These are phyloP conservation scores for Ampelomyces quisqualis DNA, from an alignment of 2,329 filamentous ascomycete genomes.

Conservation along the genomic window DNA sequence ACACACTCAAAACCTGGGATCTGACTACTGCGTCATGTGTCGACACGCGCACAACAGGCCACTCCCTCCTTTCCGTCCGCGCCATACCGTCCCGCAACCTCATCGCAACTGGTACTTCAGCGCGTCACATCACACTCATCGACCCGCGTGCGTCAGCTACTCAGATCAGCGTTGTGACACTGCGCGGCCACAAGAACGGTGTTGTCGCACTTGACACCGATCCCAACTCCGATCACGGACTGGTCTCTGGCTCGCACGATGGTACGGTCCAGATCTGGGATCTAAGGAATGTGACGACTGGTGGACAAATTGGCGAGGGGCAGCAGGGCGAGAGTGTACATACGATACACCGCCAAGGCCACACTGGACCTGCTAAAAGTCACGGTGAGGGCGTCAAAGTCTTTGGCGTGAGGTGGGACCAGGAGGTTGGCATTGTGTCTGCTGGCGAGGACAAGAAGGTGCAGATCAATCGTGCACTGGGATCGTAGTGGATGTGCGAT, in stretches of 20 bases:
- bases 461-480: slow-evolving; percentile 68
- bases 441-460: slow-evolving; percentile 91
- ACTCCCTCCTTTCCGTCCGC: slow-evolving; percentile 77
- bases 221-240: slow-evolving; percentile 71
- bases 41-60: slow-evolving; percentile 77
- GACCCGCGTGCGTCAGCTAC: slow-evolving; percentile 80
- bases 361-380: slow-evolving; percentile 54
- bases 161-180: slow-evolving; percentile 81
- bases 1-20: slow-evolving; percentile 88
- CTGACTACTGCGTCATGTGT: slow-evolving; percentile 77
- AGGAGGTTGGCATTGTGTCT: slow-evolving; percentile 82
- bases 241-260: slow-evolving; percentile 88
- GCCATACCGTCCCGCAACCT: slow-evolving; percentile 67
- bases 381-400: slow-evolving; percentile 87
- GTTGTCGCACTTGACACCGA: slow-evolving; percentile 61
- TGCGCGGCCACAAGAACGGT: slow-evolving; percentile 81
- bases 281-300: slow-evolving; percentile 67
- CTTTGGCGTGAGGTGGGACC: slow-evolving; percentile 84
- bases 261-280: slow-evolving; percentile 95
- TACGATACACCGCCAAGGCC: slow-evolving; percentile 75
- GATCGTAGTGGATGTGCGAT: slow-evolving; percentile 8
- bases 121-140: slow-evolving; percentile 86
- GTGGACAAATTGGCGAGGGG: slow-evolving; percentile 53
- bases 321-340: slow-evolving; percentile 69
- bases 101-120: slow-evolving; percentile 74